Conservation (phyloP, 2,329 filamentous ascomycete genomes). For the Talaromyces sp. region DNA sequence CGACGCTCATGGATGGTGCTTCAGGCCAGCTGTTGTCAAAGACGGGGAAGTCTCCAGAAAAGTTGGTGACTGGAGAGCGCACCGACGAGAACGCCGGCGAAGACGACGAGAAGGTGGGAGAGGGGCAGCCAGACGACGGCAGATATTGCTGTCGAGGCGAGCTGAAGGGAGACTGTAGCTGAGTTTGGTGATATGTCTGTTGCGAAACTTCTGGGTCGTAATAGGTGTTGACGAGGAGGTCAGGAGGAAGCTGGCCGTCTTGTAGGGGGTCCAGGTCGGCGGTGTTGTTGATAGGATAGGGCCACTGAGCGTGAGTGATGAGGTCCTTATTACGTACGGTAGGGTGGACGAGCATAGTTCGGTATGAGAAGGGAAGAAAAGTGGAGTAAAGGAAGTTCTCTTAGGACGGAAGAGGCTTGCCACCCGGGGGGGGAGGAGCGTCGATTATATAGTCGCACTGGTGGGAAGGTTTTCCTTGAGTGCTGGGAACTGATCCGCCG, state of each 20-base stretch:
- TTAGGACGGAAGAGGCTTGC: slow-evolving; percentile 18
- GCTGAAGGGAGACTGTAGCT: slow-evolving; percentile 34
- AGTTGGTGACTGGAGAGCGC: slow-evolving; percentile 28
- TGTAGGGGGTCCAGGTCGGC: slow-evolving; percentile 31
- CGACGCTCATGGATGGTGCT: slow-evolving; percentile 38
- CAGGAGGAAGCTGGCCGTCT: slow-evolving; percentile 37
- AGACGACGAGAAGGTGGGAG: slow-evolving; percentile 22
- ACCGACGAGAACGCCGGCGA: slow-evolving; percentile 31
- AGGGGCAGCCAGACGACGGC: slow-evolving; percentile 38
- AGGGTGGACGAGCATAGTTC: slow-evolving; percentile 40
- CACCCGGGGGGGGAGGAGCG: slow-evolving; percentile 17
- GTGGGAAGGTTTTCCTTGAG: slow-evolving; percentile 20
- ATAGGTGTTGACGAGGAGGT: slow-evolving; percentile 24
- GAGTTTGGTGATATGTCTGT: slow-evolving; percentile 16
- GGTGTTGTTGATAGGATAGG: slow-evolving; percentile 26
- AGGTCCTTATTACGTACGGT: slow-evolving; percentile 39
- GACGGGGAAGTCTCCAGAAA: slow-evolving; percentile 26
- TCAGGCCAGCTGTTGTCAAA: slow-evolving; percentile 31
- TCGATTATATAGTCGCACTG: slow-evolving; percentile 19
- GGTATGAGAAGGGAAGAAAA: slow-evolving; percentile 26
- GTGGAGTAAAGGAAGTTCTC: slow-evolving; percentile 4
- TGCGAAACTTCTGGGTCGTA: slow-evolving; percentile 3
- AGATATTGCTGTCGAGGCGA: slow-evolving; percentile 29
- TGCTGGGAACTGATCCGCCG: slow-evolving; percentile 9
- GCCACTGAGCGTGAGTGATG: slow-evolving; percentile 40